A percentile compares a stretch with the other conserved stretches of the same genome.
phyloP scores from a whole-genome alignment of 1,139 yeast species.

The Kazachstania sp. region DNA sequence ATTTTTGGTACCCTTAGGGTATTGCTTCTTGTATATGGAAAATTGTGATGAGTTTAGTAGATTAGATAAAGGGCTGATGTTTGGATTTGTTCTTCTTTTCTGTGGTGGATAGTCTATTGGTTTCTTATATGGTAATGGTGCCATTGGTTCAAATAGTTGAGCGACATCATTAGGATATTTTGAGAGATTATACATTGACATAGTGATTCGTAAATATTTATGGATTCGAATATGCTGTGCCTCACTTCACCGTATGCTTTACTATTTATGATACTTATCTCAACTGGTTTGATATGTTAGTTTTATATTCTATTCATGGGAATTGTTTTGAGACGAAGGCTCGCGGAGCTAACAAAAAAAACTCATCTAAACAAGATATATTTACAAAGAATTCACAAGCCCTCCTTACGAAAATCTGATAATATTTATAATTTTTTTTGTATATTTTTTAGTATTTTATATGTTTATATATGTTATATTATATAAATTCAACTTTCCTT shows the following conservation, averaged over 20 bases:
- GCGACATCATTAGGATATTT: conserved; percentile 60
- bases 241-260: too few species aligned
- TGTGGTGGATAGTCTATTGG: conserved; percentile 51
- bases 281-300: too few species aligned
- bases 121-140: conserved; percentile 49
- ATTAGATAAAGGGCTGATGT: conserved; percentile 44
- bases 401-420: too few species aligned
- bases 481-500: not conserved
- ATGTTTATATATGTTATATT: not conserved
- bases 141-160: conserved; percentile 58
- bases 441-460: not conserved
- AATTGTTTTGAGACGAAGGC: too few species aligned
- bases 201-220: too few species aligned
- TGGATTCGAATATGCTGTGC: too few species aligned
- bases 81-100: conserved; percentile 39
- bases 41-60: conserved; percentile 6
- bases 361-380: too few species aligned
- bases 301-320: too few species aligned
- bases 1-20: conserved; percentile 18
- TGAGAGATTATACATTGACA: conserved; percentile 15
- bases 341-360: too few species aligned
- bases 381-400: too few species aligned
- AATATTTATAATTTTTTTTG: not conserved
- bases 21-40: conserved; percentile 13
- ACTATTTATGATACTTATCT: too few species aligned